Evolutionary conservation across 2,329 filamentous ascomycete species (phyloP).

Genomic region (Fusarium chaquense): DNA sequence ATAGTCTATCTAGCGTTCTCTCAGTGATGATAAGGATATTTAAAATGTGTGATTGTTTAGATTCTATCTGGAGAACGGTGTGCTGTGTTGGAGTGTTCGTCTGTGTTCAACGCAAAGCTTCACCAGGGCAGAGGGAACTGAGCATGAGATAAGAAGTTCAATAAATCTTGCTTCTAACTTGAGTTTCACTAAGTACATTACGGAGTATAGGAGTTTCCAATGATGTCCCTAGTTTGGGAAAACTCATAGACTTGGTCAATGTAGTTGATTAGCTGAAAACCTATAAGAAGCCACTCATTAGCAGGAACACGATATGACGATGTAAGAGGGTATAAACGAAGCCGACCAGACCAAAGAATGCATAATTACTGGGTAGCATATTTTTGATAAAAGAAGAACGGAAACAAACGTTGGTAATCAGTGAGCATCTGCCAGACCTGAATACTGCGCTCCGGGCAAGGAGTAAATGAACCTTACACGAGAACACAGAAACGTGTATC

Average conservation of each 20-base stretch:
- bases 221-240: not conserved
- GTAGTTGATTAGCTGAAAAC: not conserved
- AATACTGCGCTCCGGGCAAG: not conserved
- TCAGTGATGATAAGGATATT: rapidly evolving
- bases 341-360: not conserved
- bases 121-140: no score
- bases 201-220: not conserved
- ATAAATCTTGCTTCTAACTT: not conserved
- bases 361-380: not conserved
- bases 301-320: not conserved
- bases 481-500: not conserved
- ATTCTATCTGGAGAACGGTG: not conserved
- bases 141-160: not conserved
- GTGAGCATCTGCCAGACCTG: no score
- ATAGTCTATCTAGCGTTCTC: not conserved
- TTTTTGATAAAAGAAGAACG: not conserved
- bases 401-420: not conserved
- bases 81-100: not conserved
- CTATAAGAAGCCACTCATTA: not conserved
- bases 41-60: not conserved
- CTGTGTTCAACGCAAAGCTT: not conserved
- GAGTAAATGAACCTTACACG: not conserved
- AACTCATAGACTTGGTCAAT: not conserved
- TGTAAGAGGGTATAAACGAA: not conserved
- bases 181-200: not conserved